Conservation (phyloP, 2,329 filamentous ascomycete genomes). For the Aspergillus sp. region DNA sequence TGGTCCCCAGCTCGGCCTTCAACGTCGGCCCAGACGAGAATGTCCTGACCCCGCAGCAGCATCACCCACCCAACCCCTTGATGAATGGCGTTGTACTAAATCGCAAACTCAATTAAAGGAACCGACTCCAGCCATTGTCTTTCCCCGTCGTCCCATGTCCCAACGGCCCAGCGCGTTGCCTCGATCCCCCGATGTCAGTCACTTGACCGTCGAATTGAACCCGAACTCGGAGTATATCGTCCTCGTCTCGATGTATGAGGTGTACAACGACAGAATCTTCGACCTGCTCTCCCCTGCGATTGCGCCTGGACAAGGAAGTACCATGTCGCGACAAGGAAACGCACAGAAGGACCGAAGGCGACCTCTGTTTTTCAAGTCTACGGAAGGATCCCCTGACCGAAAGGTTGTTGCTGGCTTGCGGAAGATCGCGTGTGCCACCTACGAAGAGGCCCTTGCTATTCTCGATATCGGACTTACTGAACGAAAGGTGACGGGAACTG, state of each 20-base stretch:
- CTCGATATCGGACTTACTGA: conserved; percentile 87
- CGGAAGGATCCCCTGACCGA: conserved; percentile 81
- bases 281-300: conserved; percentile 69
- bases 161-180: conserved; percentile 70
- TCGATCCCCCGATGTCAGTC: conserved; percentile 69
- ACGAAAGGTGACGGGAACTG: conserved; percentile 82
- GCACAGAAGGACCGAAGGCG: conserved; percentile 70
- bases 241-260: conserved; percentile 96
- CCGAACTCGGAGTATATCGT: conserved; percentile 76
- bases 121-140: conserved; percentile 54
- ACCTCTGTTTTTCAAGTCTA: conserved; percentile 85
- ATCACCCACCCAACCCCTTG: conserved; percentile 14
- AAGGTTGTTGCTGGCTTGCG: conserved; percentile 90
- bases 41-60: conserved; percentile 13
- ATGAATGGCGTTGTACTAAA: conserved; percentile 36
- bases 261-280: conserved; percentile 97
- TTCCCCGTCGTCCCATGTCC: conserved; percentile 58
- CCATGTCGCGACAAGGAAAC: conserved; percentile 41
- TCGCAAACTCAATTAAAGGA: conserved; percentile 49
- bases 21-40: conserved; percentile 14
- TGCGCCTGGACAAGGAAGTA: conserved; percentile 40
- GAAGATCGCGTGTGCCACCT: conserved; percentile 80
- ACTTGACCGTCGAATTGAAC: conserved; percentile 65
- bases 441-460: conserved; percentile 83
- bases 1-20: conserved; percentile 2